Evolutionary conservation across 306 rosid genomes (phyloP).

Genomic region (Vicia faba): DNA sequence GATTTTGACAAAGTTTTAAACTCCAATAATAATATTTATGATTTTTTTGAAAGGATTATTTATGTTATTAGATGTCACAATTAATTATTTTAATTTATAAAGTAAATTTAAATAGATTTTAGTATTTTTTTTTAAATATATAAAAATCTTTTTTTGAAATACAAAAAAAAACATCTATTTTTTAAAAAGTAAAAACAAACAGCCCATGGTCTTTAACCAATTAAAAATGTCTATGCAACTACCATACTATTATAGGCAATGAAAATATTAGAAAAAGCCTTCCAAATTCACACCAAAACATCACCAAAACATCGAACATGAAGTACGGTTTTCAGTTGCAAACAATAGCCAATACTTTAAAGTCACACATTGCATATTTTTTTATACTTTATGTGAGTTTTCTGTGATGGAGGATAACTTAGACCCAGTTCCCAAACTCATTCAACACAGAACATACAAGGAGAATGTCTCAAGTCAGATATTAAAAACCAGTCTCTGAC

Average conservation of each 20-base stretch:
- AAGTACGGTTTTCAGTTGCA: constrained; percentile 7
- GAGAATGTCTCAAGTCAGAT: constrained; percentile 35
- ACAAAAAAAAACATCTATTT: too few species aligned
- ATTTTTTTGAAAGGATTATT: too few species aligned
- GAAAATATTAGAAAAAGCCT: constrained; percentile 23
- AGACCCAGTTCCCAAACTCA: constrained; percentile 41
- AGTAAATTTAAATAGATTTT: too few species aligned
- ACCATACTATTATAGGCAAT: neutral
- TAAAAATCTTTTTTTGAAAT: too few species aligned
- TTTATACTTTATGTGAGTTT: constrained; percentile 19
- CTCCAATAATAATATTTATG: too few species aligned
- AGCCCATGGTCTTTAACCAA: too few species aligned
- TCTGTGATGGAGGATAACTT: constrained; percentile 27
- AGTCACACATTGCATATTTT: constrained; percentile 3
- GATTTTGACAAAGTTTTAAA: too few species aligned
- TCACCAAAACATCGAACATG: neutral
- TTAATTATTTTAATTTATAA: too few species aligned
- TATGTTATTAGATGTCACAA: too few species aligned
- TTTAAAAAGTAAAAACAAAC: too few species aligned
- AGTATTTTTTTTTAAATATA: too few species aligned
- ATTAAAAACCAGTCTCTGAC: constrained; percentile 41
- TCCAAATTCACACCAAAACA: constrained; percentile 13
- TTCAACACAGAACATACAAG: constrained; percentile 41
- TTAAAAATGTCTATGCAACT: too few species aligned
- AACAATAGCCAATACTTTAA: constrained; percentile 1